Conservation (phyloP, 2,329 filamentous ascomycete genomes). For the Aspergillus puulaauensis region DNA sequence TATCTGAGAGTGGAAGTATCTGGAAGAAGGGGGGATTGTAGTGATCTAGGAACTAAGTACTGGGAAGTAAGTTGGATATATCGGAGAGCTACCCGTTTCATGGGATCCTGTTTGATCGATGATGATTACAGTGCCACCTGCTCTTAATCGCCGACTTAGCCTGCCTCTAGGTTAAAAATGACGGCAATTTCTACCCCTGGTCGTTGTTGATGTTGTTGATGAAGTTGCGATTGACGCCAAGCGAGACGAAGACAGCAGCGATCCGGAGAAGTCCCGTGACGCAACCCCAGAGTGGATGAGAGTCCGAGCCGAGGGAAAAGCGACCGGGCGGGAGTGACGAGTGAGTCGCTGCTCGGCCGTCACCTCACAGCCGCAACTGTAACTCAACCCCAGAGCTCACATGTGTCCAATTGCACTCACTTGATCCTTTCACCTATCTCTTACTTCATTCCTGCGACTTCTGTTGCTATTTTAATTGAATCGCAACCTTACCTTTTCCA, state of each 20-base stretch:
- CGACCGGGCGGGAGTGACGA: conserved; percentile 14
- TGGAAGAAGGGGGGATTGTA: neutral
- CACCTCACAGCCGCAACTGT: neutral
- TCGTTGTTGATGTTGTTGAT: neutral
- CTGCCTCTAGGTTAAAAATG: neutral
- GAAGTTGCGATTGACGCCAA: neutral
- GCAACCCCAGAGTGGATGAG: conserved; percentile 16
- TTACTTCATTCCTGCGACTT: neutral
- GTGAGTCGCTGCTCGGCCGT: neutral
- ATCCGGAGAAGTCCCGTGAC: conserved; percentile 30
- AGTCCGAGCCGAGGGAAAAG: conserved; percentile 36
- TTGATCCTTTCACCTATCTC: neutral
- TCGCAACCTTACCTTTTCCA: conserved; percentile 1
- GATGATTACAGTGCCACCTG: neutral
- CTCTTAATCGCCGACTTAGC: neutral
- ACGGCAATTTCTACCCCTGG: neutral
- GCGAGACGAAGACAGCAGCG: neutral
- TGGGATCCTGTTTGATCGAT: neutral
- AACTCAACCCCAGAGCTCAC: conserved; percentile 1
- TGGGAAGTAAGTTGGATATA: neutral
- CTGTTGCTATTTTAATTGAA: neutral
- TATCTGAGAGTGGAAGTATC: neutral
- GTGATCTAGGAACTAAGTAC: neutral
- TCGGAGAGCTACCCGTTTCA: neutral
- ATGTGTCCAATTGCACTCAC: conserved; percentile 8